Percentiles rank a stretch among this genome's conserved stretches.
These are phyloP conservation scores for Ophiostoma quercus DNA, from an alignment of 2,329 filamentous ascomycete genomes.

Conservation along the genomic window DNA sequence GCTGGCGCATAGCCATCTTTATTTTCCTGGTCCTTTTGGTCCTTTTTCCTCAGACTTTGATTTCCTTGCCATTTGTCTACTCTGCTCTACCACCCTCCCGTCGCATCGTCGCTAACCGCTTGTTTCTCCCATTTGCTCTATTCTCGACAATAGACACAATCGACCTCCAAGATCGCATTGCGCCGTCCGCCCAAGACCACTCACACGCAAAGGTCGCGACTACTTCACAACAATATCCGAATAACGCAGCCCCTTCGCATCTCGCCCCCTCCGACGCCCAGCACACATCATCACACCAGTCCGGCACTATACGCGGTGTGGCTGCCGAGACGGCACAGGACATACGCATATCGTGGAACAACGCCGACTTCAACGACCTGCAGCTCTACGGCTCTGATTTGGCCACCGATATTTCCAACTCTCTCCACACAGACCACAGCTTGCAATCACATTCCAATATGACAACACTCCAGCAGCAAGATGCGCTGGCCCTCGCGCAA, in stretches of 20 bases:
- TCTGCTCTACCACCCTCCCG: conserved; percentile 16
- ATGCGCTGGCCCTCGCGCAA: conserved; percentile 55
- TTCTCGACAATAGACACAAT: conserved; percentile 66
- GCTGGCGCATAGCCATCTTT: conserved; percentile 20
- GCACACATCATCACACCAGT: conserved; percentile 70
- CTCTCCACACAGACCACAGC: conserved; percentile 33
- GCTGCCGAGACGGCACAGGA: conserved; percentile 72
- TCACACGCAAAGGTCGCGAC: conserved; percentile 49
- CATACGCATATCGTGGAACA: conserved; percentile 54
- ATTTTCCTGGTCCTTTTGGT: not conserved
- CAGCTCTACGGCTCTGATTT: conserved; percentile 46
- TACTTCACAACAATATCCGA: conserved; percentile 39
- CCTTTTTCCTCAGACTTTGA: not conserved
- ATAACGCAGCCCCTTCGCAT: conserved; percentile 37
- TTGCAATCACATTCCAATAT: conserved; percentile 30
- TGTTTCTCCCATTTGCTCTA: conserved; percentile 16
- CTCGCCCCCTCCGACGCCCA: conserved; percentile 2
- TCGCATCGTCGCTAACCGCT: conserved; percentile 28
- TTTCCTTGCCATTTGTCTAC: conserved; percentile 1
- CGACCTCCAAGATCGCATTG: conserved; percentile 80
- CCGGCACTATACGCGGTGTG: conserved; percentile 74
- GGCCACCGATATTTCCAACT: conserved; percentile 39
- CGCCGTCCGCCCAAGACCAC: conserved; percentile 82
- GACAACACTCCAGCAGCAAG: conserved; percentile 43
- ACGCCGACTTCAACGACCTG: conserved; percentile 38